phyloP scores from a whole-genome alignment of 495 filamentous ascomycete genomes.

The Trichoderma erinaceum region DNA sequence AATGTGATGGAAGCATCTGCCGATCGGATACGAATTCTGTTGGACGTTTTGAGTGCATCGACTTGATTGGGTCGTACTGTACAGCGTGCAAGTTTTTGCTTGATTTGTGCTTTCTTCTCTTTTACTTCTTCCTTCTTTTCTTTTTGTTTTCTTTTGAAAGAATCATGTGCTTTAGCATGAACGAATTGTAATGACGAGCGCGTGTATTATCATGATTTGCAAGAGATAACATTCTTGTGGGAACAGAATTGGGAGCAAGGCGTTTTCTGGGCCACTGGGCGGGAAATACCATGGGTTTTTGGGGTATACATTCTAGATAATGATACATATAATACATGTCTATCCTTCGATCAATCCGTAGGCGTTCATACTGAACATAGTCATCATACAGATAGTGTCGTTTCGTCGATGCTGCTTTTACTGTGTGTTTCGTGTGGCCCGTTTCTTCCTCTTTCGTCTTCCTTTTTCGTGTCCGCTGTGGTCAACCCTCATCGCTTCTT shows the following conservation, averaged over 20 bases:
- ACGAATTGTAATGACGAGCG: background rate
- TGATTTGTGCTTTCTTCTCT: background rate
- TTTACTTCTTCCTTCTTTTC: background rate
- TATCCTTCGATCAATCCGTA: background rate
- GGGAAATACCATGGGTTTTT: background rate
- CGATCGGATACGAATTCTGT: slow-evolving; percentile 32
- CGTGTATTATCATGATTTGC: background rate
- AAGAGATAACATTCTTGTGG: background rate
- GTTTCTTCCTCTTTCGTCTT: background rate
- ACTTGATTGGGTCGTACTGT: background rate
- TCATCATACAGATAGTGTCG: slow-evolving; percentile 15
- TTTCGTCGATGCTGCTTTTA: background rate
- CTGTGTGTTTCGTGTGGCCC: background rate
- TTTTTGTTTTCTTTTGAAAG: background rate
- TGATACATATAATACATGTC: slow-evolving; percentile 12
- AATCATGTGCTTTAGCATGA: background rate
- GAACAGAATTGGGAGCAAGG: slow-evolving; percentile 4
- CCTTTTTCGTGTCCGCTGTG: background rate
- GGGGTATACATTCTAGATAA: slow-evolving; percentile 12
- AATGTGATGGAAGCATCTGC: slow-evolving; percentile 33
- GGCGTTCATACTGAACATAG: slow-evolving; percentile 15
- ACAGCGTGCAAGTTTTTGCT: background rate
- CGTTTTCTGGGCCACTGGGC: background rate
- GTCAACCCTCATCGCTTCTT: slow-evolving; percentile 24
- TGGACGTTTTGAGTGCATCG: slow-evolving; percentile 26